Base-by-base conservation (phyloP, 2,329 filamentous ascomycete genomes). In the Huntiella savannae region DNA sequence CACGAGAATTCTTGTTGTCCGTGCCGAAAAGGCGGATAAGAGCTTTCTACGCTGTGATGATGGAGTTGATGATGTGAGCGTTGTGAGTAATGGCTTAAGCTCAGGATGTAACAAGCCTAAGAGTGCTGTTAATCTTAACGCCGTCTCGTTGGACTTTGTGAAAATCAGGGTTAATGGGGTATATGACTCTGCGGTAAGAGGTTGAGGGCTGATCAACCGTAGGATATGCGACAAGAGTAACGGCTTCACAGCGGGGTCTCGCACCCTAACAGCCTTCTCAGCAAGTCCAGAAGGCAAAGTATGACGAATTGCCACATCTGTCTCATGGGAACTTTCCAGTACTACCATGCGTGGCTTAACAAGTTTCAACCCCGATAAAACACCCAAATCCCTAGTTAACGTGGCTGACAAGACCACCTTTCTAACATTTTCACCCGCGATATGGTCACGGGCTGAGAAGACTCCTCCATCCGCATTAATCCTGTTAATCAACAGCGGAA, bases 341-440 rank as follows among this genome's bases (percentile, higher is more conserved):
- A 85, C 71, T 0, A 95, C 71, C 40, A 95, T 64, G 49, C 73
- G 80, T 3, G 91, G 88, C 45, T 82, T 70, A 22, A 70, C 67
- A 28, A 96, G 66, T 50, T 73, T 79, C 34, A 96, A 61, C 1
- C 76, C 78, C 46, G 74, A 79, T 15, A 96, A 65, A 50, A 91
- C 78, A 33, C 81, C 82, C 41, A 94, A 65, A 56, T 96, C 86
- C 48, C 77, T 73, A 1, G 87, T 93, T 75, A 96, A 85, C 0
- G 88, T 95, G 4, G 88, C 91, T 58, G 85, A 94, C 3, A 95
- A 70, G 45, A 96, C 72, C 13, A 95, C 70, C 61, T 96, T 96
- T 43, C 78, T 75, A 3, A 91, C 67, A 12, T 67, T 70, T 4
- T 62, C 64, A 70, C 52, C 75, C 70, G 41, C 72, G 64, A 2